Percentiles rank a stretch among this genome's conserved stretches.
phyloP scores from a whole-genome alignment of 2,329 filamentous ascomycete genomes.

The Fusarium staphyleae region DNA sequence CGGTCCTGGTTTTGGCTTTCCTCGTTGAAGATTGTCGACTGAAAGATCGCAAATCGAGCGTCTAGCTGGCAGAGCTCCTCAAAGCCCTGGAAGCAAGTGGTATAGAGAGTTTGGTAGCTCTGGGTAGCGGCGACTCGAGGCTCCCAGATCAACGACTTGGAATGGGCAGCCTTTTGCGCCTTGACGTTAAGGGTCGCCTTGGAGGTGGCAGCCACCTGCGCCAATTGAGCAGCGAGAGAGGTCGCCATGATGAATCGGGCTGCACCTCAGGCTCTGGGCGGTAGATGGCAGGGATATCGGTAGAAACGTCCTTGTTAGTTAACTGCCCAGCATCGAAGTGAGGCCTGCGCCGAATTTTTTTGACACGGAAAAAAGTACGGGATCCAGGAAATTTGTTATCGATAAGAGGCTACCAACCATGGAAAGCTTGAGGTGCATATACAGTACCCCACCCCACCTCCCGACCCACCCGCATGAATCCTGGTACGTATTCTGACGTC shows the following conservation, averaged over 20 bases:
- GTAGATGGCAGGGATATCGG: constrained; percentile 35
- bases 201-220: constrained; percentile 87
- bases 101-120: constrained; percentile 87
- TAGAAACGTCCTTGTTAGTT: constrained; percentile 25
- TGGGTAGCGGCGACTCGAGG: constrained; percentile 83
- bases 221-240: constrained; percentile 90
- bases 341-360: constrained; percentile 44
- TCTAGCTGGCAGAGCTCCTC: constrained; percentile 91
- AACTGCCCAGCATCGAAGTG: constrained; percentile 26
- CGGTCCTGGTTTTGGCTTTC: constrained; percentile 91
- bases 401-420: constrained; percentile 39
- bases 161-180: constrained; percentile 89
- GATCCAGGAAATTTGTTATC: constrained; percentile 41
- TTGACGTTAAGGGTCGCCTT: constrained; percentile 92
- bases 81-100: constrained; percentile 87
- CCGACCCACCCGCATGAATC: constrained; percentile 11
- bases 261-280: constrained; percentile 36
- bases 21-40: constrained; percentile 85
- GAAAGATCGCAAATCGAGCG: constrained; percentile 76
- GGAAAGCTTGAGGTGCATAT: not conserved
- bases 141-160: constrained; percentile 94
- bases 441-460: constrained; percentile 20
- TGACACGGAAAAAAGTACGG: constrained; percentile 35
- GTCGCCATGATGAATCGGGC: constrained; percentile 69
- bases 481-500: not conserved